These are phyloP conservation scores for Circinella minor DNA, from an alignment of 371 early-diverging fungal genomes.

Conservation along the genomic window DNA sequence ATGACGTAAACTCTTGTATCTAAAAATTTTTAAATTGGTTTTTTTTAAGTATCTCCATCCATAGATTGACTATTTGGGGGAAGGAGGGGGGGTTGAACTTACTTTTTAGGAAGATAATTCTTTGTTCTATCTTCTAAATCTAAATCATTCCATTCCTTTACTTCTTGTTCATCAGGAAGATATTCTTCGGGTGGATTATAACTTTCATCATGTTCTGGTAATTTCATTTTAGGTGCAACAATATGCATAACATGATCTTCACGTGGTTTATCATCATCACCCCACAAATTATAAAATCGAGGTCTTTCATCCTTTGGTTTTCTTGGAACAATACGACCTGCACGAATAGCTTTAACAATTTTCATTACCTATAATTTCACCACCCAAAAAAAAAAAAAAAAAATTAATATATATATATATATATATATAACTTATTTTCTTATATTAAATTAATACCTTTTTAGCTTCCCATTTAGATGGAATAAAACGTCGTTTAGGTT, in stretches of 20 bases:
- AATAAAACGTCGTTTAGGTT: constrained; percentile 95
- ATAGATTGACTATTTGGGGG: too few species aligned
- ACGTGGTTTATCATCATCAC: constrained; percentile 62
- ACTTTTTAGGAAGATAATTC: constrained; percentile 86
- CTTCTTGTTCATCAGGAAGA: constrained; percentile 82
- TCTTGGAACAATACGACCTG: constrained; percentile 80
- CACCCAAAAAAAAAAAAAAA: too few species aligned
- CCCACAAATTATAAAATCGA: constrained; percentile 88
- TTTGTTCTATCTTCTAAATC: constrained; percentile 83
- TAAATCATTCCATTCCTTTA: constrained; percentile 73
- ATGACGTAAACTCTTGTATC: constrained; percentile 71
- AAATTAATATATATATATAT: not conserved
- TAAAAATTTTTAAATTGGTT: not conserved
- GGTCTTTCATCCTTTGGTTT: constrained; percentile 69
- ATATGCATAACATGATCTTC: constrained; percentile 81
- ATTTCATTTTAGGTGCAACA: constrained; percentile 88
- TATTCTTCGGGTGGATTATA: constrained; percentile 99
- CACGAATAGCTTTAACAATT: constrained; percentile 93
- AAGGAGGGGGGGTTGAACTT: too few species aligned
- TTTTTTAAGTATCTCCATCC: too few species aligned
- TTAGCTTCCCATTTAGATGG: constrained; percentile 95
- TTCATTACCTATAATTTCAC: constrained; percentile 74
- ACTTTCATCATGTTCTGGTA: constrained; percentile 93
- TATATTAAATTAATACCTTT: constrained; percentile 58
- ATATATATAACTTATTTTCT: too few species aligned